Evolutionary conservation across 441 rosid genomes (phyloP), one percentile per base, ranked within the genome.

Genomic region (Codiaeum variegatum): DNA sequence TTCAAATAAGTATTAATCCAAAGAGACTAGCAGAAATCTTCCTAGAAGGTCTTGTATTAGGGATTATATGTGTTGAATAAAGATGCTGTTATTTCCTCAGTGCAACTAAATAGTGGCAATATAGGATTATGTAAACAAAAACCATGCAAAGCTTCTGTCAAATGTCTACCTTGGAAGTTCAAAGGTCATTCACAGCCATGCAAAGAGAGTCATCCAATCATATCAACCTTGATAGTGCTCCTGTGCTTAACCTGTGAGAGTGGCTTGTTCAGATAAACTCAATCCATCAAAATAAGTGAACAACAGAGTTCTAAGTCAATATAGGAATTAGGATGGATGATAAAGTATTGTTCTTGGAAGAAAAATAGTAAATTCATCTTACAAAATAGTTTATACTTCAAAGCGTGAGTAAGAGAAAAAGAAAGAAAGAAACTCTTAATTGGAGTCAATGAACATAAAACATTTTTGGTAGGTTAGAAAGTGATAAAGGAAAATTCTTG

Each of bases 161-260:
- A 16, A 69, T 38, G 23, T n/a, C 4, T 77, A 94, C 97, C 97
- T 92, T 90, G 63, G 89, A 82, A 72, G 82, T 75, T 76, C 99
- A 85, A 71, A 91, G 78, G 61, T 86, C 90, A 78, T 92, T 94
- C 49, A 88, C 97, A 7, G 92, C 94, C 84, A 82, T 75, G 56
- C 97, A 79, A 70, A 94, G 96, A 81, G 90, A 81, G 79, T 91
- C 98, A 79, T 92, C 88, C 1, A 93, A 94, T 32, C 91, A 85
- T 79, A 94, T 83, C 85, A 92, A 81, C 61, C 97, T 88, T 31
- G 98, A 92, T 40, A 94, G 75, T 23, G 88, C 97, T 74, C 99
- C 98, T 42, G 99, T 90, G 78, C 93, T 91, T 84, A 92, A 83
- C 79, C 98, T 94, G 87, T 40, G 13, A 21, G 51, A 74, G 58